Evolutionary conservation across 768 basidiomycete species (phyloP).

Genomic region (Leucosporidium yakuticum): DNA sequence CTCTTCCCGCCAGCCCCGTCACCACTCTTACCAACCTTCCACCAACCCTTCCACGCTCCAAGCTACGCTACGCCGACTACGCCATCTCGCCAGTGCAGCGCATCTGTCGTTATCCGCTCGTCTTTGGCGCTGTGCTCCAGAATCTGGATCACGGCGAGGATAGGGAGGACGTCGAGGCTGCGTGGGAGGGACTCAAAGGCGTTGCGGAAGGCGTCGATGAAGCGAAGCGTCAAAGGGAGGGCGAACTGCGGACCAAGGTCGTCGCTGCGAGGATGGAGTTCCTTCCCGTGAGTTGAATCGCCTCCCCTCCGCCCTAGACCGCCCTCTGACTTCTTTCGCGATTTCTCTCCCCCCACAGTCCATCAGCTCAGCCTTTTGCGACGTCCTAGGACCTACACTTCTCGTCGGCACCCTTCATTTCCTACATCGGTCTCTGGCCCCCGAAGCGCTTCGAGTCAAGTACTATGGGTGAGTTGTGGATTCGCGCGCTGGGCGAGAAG

Average conservation of each 20-base stretch:
- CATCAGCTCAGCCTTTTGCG: slow-evolving; percentile 43
- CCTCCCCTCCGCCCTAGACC: background rate
- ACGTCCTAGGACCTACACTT: slow-evolving; percentile 68
- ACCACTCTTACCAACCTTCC: background rate
- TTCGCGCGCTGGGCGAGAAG: too few relatives aligned
- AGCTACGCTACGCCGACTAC: slow-evolving; percentile 61
- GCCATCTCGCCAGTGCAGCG: slow-evolving; percentile 96
- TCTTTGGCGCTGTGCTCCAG: slow-evolving; percentile 64
- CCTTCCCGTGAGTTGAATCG: slow-evolving; percentile 36
- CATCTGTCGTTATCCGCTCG: slow-evolving; percentile 88
- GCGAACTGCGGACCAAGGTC: slow-evolving; percentile 59
- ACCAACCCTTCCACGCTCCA: slow-evolving; percentile 12
- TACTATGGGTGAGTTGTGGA: slow-evolving; percentile 65
- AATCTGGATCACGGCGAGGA: slow-evolving; percentile 10
- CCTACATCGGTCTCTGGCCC: slow-evolving; percentile 54
- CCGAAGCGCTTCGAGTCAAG: slow-evolving; percentile 19
- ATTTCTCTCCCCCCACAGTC: slow-evolving; percentile 17
- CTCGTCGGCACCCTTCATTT: slow-evolving; percentile 85
- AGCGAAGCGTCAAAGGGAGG: slow-evolving; percentile 63
- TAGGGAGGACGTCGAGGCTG: slow-evolving; percentile 39
- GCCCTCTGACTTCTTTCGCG: background rate
- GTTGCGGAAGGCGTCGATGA: slow-evolving; percentile 76
- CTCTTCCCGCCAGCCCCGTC: slow-evolving; percentile 10
- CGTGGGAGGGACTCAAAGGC: slow-evolving; percentile 62
- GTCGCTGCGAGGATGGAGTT: slow-evolving; percentile 61